Evolutionary conservation across 768 basidiomycete genomes (phyloP), one percentile per base, ranked within the genome.

Genomic region (Collybiopsis luxurians): DNA sequence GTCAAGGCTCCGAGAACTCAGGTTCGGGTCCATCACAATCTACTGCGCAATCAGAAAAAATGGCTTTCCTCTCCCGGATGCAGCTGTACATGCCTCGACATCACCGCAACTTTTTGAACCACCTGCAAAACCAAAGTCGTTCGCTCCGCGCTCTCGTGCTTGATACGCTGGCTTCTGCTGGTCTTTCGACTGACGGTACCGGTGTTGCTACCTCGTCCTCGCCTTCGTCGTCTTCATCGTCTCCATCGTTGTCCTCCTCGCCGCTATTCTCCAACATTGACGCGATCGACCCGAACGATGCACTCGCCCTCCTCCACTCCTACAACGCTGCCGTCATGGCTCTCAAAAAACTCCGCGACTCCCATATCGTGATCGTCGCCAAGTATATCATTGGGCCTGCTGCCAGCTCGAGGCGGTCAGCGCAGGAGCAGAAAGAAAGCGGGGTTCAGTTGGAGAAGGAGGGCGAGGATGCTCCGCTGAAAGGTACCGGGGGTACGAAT

Each of bases 401-500:
- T 39, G 31, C 50, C 5, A 4, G 19, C 62, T 73, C 36, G 77
- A 50, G 67, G 72, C 61, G 61, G 44, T 61, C 17, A 28, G 17
- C 21, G 45, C 3, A 21, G 50, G 50, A 30, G 28, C 38, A 60
- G 53, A 56, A 36, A 19, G 59, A 39, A 2, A 15, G n/a, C n/a
- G n/a, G n/a, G n/a, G n/a, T n/a, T n/a, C n/a, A n/a, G 24, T 45
- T 38, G 58, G 27, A 47, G 44, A 15, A 51, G 39, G 50, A 51
- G 13, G 60, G 48, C 28, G 63, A 59, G 45, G 55, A 62, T 38
- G 67, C 63, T 30, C 63, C 63, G 42, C 61, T 79, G 26, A 71
- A 73, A 59, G 84, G 84, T 4, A 85, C 84, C 13, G 84, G 85
- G 3, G 84, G 85, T 2, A 83, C 83, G 12, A 73, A 78, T 19